Base-by-base conservation (phyloP, 371 early-diverging fungal species). In the Funneliformis caledonium region DNA sequence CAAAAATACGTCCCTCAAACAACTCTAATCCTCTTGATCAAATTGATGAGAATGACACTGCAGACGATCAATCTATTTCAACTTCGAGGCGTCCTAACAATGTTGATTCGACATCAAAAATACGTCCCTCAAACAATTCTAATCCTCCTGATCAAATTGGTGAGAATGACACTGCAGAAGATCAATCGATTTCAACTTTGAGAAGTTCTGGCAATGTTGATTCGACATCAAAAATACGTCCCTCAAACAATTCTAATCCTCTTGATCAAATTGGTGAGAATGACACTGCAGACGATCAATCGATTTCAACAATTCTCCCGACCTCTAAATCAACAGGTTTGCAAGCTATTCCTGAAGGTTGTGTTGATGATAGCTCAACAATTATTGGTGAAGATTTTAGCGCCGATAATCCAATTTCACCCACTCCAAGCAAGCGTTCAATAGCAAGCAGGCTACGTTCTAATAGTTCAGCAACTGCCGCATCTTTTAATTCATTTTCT, bases 331-430 rank as follows among this genome's bases (percentile, higher is more conserved):
- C 9, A 31, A 12, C 26, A 26, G 26, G 26, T 26, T 80, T 62
- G 42, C 50, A 52, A 22, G 43, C 80, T 47, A 72, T 80, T 43
- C 80, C 80, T 31, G 72, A 80, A n/a, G 22, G 47, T 72, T 37
- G 26, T 19, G 43, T 80, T 19, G 43, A 50, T 37, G 59, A 56
- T 19, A 43, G n/a, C 42, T 12, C 19, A 45, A 45, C 72, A 22
- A 47, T 47, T 5, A 73, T 19, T 42, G 33, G 19, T 73, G 19
- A 31, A 48, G 14, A 52, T 52, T 6, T 14, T 56, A 19, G 6
- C 19, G 16, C 19, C 16, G 7, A 56, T 56, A 6, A 19, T 52
- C 19, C 50, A 14, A 50, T 50, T 50, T 11, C 56, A 52, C 19
- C 56, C 19, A 52, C 4, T 52, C 5, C 56, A 52, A 16, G 5